Base-by-base conservation (phyloP, 768 basidiomycete species). In the Strobilomyces confusus region DNA sequence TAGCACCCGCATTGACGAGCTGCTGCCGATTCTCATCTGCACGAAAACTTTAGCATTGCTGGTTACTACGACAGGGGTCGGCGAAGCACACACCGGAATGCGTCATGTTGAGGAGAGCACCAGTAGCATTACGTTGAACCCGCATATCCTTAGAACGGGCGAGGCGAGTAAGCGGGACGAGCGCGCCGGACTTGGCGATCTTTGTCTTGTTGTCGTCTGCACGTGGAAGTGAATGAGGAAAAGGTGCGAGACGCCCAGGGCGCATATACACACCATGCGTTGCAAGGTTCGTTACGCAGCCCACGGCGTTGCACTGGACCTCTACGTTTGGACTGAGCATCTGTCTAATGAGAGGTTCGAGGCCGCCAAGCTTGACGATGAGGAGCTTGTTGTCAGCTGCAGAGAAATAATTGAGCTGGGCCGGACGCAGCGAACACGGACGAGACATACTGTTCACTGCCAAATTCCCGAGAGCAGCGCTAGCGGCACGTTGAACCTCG, bases 301-400 rank as follows among this genome's bases (percentile, higher is more conserved):
- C 97, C 23, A 99, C 97, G 26, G 97, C 97, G 68, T 99, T 99
- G 76, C 97, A 99, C 71, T 98, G 97, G 2, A 99, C 97, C 69
- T 99, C 97, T 38, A 98, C 95, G 65, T 98, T 99, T 2, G 95
- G 94, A 61, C 90, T 93, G 49, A 98, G 84, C 97, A 99, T 99
- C 72, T 99, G 97, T 52, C 95, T 86, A 63, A 99, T 98, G 62
- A 99, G 80, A 44, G 95, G 97, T 69, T 99, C 97, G 41, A 99
- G 82, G 50, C 97, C 97, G 44, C 95, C 95, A 30, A 99, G 82
- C 71, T 94, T 92, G 62, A 99, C 97, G 62, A 99, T 98, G 66
- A 98, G 87, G 58, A 98, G 80, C 72, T 99, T 99, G 81, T 99
- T 99, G 72, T 98, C 97, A 51, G 93, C 95, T 99, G 62, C 17